These are phyloP conservation scores for Crithidia fasciculata DNA, from an alignment of 208 protist species.

Conservation along the genomic window DNA sequence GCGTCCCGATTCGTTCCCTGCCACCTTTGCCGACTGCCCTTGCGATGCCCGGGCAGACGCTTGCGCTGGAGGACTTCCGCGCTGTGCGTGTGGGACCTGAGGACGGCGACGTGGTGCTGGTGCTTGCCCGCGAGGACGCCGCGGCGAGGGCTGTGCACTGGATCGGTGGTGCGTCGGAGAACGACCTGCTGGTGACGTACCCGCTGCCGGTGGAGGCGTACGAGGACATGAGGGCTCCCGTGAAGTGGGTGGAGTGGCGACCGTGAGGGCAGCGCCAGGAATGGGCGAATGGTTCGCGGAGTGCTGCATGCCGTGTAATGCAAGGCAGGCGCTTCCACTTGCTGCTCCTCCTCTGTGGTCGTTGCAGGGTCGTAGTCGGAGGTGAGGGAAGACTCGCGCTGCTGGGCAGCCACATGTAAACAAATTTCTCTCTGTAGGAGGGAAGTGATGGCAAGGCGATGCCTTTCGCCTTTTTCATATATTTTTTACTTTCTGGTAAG, in stretches of 20 bases:
- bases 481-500: too few species aligned
- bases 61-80: slow-evolving; percentile 68
- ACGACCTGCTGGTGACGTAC: slow-evolving; percentile 49
- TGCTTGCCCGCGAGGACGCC: slow-evolving; percentile 41
- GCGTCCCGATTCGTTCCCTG: slow-evolving; percentile 1
- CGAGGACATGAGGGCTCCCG: slow-evolving; percentile 42
- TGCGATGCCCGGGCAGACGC: slow-evolving; percentile 49
- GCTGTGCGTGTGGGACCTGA: slow-evolving; percentile 31
- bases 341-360: too few species aligned
- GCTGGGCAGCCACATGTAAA: too few species aligned
- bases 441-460: too few species aligned
- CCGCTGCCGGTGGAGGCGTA: slow-evolving; percentile 45
- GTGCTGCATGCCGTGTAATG: too few species aligned
- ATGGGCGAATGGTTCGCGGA: too few species aligned
- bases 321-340: too few species aligned
- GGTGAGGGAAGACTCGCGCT: too few species aligned
- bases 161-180: slow-evolving; percentile 48
- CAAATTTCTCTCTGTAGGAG: too few species aligned
- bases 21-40: slow-evolving; percentile 21
- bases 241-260: slow-evolving; percentile 33
- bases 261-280: background rate
- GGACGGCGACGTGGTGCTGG: slow-evolving; percentile 30
- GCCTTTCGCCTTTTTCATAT: too few species aligned
- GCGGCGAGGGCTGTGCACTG: slow-evolving; percentile 47
- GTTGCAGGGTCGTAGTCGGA: too few species aligned